These are phyloP conservation scores for Hypomontagnella submonticulosa DNA, from an alignment of 495 filamentous ascomycete genomes.

Conservation along the genomic window DNA sequence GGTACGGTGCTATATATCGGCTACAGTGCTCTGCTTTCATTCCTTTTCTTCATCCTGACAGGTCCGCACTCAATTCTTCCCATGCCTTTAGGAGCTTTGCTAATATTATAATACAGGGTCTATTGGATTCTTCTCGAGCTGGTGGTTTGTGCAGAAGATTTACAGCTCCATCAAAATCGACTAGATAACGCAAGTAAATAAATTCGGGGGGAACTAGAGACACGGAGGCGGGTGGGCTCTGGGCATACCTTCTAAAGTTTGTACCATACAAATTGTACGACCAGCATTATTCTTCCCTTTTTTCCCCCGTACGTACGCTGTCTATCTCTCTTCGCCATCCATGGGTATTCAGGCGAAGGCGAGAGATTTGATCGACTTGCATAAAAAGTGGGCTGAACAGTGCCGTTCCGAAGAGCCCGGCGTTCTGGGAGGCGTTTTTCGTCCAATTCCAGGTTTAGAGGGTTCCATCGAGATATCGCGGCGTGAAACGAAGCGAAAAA, in stretches of 20 bases:
- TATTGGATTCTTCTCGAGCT: slow-evolving; percentile 94
- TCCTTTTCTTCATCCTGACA: slow-evolving; percentile 91
- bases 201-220: background rate
- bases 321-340: slow-evolving; percentile 1
- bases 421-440: slow-evolving; percentile 22
- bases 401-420: slow-evolving; percentile 18
- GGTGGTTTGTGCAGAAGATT: slow-evolving; percentile 92
- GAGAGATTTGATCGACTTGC: slow-evolving; percentile 27
- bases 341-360: background rate
- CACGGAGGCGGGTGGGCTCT: background rate
- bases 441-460: slow-evolving; percentile 8
- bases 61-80: slow-evolving; percentile 67
- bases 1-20: slow-evolving; percentile 92
- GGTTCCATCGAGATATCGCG: background rate
- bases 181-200: slow-evolving; percentile 52
- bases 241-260: background rate
- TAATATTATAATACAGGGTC: slow-evolving; percentile 68
- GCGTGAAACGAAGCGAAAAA: too few species aligned
- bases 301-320: slow-evolving; percentile 7
- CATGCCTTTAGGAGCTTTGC: background rate
- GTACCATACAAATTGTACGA: slow-evolving; percentile 43
- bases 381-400: slow-evolving; percentile 15
- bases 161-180: slow-evolving; percentile 98
- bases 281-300: slow-evolving; percentile 16
- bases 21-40: slow-evolving; percentile 88